Percentiles rank a stretch among this genome's conserved stretches.
These are phyloP conservation scores for Pestalotiopsis sp. DNA, from an alignment of 2,329 filamentous ascomycete genomes.

Conservation along the genomic window DNA sequence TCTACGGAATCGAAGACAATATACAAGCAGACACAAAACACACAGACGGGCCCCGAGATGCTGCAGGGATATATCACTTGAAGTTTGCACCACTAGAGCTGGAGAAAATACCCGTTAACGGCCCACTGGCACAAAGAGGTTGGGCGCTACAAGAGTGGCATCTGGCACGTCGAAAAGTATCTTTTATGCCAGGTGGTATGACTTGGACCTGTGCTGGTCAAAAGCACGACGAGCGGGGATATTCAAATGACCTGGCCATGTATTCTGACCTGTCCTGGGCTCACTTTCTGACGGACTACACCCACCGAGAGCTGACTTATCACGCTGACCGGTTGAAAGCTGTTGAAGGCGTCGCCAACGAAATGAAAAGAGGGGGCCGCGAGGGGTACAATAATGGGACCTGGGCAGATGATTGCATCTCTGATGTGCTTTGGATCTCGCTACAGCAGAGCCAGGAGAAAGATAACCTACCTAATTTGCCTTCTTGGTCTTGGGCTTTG, in stretches of 20 bases:
- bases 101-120: too few relatives aligned
- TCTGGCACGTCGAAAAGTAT: neutral
- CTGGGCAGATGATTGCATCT: neutral
- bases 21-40: neutral
- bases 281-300: neutral
- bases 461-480: neutral
- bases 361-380: neutral
- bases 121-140: neutral
- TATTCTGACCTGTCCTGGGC: neutral
- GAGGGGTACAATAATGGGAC: neutral
- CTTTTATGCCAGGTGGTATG: neutral
- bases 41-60: rapidly evolving
- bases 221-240: neutral
- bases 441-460: neutral
- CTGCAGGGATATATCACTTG: neutral
- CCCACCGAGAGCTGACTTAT: neutral
- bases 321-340: neutral
- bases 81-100: neutral
- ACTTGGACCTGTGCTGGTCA: neutral
- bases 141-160: neutral
- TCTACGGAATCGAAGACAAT: neutral
- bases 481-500: neutral
- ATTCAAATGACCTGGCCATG: neutral
- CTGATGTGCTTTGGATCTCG: neutral
- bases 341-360: neutral